Evolutionary conservation across 768 basidiomycete species (phyloP), one percentile per base, ranked within the genome.

Genomic region (Lactifluus subvellereus): DNA sequence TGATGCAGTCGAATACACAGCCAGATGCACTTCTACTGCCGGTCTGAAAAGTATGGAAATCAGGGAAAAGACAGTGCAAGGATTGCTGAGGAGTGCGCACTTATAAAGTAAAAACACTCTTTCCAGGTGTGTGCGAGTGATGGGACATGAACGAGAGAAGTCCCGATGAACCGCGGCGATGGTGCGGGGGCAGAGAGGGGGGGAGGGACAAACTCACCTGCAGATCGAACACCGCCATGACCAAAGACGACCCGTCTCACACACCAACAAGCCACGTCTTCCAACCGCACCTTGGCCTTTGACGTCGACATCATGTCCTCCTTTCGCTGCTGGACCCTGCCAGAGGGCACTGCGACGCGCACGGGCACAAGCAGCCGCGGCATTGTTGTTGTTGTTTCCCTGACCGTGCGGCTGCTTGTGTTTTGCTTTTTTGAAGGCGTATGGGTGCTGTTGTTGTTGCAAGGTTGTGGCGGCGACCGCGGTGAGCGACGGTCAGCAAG

Each of bases 211-310:
- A 2, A 74, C 84, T 77, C 72, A 93, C 91, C 71, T 83, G 76
- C 71, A 89, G 87, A 58, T 93, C 87, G 69, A 90, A 92, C 37
- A 90, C 77, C 3, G 88, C 90, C 11, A 94, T 78, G 30, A 93
- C 66, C 60, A 94, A 74, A 57, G 81, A 80, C 6, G 87, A 82
- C 0, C 91, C 91, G 57, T 94, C 89, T 64, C 86, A 78, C 43
- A 94, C 84, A 7, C 91, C 91, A 20, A 94, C 82, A 0, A 1
- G 91, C 87, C 30, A 93, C 71, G 57, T 91, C 87, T 48, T 91
- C 85, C 42, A 94, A 73, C 43, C 66, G 68, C 40, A 38, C 27
- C 47, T 22, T 22, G 22, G 22, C 22, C 22, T 22, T 22, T 22
- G 22, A 22, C 22, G 22, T 22, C 22, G 22, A 5, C 5, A 1